These are phyloP conservation scores for Aspergillus transmontanensis DNA, from an alignment of 2,329 filamentous ascomycete species.

Conservation along the genomic window DNA sequence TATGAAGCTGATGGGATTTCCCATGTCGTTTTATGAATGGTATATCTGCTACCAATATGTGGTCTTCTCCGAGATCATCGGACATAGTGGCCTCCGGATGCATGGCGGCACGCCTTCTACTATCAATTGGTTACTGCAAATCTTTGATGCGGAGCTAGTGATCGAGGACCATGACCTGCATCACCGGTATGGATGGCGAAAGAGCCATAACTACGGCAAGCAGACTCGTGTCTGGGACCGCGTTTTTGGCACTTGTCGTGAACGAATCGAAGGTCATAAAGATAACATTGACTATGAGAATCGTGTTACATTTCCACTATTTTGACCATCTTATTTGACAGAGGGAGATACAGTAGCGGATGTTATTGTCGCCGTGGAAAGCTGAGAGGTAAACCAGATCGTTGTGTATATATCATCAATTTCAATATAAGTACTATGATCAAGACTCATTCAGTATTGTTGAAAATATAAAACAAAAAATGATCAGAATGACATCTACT, in stretches of 20 bases:
- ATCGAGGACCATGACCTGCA: not conserved
- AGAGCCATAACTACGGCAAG: not conserved
- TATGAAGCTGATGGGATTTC: not conserved
- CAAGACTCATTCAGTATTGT: accelerated
- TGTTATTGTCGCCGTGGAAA: no score
- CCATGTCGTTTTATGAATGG: not conserved
- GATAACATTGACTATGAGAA: not conserved
- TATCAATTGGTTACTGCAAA: not conserved
- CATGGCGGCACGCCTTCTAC: not conserved
- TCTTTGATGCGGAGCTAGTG: not conserved
- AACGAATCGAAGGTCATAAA: not conserved
- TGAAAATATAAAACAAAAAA: no score
- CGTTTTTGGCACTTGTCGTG: not conserved
- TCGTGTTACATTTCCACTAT: not conserved
- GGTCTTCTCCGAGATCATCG: not conserved
- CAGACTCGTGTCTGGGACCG: not conserved
- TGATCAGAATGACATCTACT: no score
- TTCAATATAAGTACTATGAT: no score
- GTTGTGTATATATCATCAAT: no score
- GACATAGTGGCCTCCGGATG: not conserved
- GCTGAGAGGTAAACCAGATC: no score
- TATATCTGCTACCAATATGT: not conserved
- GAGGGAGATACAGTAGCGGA: no score
- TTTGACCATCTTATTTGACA: not conserved
- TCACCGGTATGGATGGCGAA: not conserved